Conservation (phyloP, 768 basidiomycete genomes). For the Hemileccinum impolitum region DNA sequence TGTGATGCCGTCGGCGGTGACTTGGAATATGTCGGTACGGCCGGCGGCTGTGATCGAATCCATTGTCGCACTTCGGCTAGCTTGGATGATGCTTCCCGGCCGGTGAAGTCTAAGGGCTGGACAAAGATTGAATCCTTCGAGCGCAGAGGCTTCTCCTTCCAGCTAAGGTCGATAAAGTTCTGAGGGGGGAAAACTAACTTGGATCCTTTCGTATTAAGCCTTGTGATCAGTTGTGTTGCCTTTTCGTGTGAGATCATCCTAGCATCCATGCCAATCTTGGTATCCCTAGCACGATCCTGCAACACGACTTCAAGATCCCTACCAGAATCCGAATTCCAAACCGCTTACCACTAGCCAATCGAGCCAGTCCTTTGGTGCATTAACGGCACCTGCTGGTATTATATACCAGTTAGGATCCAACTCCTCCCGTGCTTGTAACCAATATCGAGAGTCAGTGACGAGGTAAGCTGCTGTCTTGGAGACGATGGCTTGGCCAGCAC, state of each 20-base stretch:
- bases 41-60: constrained; percentile 59
- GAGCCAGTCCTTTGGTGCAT: constrained; percentile 68
- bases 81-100: constrained; percentile 65
- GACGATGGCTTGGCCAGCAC: constrained; percentile 69
- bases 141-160: constrained; percentile 74
- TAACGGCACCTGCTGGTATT: constrained; percentile 50
- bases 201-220: constrained; percentile 50
- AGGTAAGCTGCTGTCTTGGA: constrained; percentile 67
- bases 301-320: constrained; percentile 4
- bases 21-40: constrained; percentile 62
- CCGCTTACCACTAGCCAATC: constrained; percentile 67
- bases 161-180: constrained; percentile 80
- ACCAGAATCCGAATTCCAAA: background rate
- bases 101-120: constrained; percentile 70
- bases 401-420: constrained; percentile 74
- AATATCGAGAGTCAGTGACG: constrained; percentile 79
- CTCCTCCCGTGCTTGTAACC: constrained; percentile 71
- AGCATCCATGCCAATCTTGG: constrained; percentile 78
- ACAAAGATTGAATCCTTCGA: constrained; percentile 62
- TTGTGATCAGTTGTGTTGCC: constrained; percentile 55
- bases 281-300: constrained; percentile 39
- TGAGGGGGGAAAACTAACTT: constrained; percentile 78
- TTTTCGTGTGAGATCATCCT: constrained; percentile 77
- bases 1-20: constrained; percentile 56
- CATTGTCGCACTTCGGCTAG: constrained; percentile 66